Base-by-base conservation (phyloP, 2,329 filamentous ascomycete species). In the Alternaria triticimaculans region DNA sequence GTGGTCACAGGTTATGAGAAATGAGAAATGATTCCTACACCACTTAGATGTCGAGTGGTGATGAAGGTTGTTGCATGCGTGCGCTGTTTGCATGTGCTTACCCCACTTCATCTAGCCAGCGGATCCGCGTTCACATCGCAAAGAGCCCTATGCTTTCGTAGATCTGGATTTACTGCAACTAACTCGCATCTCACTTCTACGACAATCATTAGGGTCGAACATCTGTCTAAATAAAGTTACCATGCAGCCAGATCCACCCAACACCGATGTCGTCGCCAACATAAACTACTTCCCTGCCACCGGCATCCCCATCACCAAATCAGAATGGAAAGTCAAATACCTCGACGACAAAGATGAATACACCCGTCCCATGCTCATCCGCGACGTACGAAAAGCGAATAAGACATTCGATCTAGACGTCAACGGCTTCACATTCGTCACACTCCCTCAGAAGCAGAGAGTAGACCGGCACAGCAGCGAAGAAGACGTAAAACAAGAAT, bases 361-460 rank as follows among this genome's bases (percentile, higher is more conserved):
- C 44, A 71, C 72, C n/a, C 70, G 72, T 8, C 58, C 65, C 15
- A 73, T 74, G 61, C 68, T 62, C 14, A 72, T 84, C 51, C 78
- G 80, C 48, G 83, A 85, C 66, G 78, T 84, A 41, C 75, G 80
- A n/a, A 81, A 81, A 0, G 73, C 79, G 12, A 78, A 82, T 61
- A 67, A 78, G 15, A 69, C 76, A 21, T 82, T 80, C 59, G 76
- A 66, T 4, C 70, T 83, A 7, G 79, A 82, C 60, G 73, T 62
- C 6, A 78, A 77, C 28, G 81, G 76, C 25, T 76, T 77, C 56
- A 64, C 73, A 49, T 65, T 77, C 33, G 55, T 74, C 41, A 65
- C 67, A 6, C 45, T 70, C 1, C 53, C 43, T 2, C 44, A 43
- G 2, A 64, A 55, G 20, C n/a, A 45, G 10, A 51, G 66, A 50